Percentiles rank a stretch among this genome's conserved stretches.
Evolutionary conservation across 352 stramenopile genomes (phyloP).

Genomic region (Globisporangium parvum): DNA sequence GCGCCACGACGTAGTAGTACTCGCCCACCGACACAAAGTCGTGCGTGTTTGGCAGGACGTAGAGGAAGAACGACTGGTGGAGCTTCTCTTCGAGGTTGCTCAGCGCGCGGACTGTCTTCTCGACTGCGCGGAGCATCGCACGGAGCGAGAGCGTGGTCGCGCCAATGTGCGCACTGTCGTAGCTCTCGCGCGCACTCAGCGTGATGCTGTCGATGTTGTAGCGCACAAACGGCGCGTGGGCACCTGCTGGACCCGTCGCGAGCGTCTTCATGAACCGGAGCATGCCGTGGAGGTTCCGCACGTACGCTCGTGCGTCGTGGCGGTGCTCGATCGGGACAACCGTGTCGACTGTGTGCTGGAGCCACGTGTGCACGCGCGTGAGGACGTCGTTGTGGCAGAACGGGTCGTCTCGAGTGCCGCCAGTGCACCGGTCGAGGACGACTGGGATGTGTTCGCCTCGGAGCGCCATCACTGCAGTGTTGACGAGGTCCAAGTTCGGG

Average conservation of each 20-base stretch:
- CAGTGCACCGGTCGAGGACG: constrained; percentile 38
- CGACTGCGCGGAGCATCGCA: constrained; percentile 43
- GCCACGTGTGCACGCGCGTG: constrained; percentile 1
- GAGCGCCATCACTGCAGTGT: constrained; percentile 56
- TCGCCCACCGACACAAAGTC: constrained; percentile 86
- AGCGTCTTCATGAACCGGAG: constrained; percentile 79
- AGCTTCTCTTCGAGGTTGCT: constrained; percentile 88
- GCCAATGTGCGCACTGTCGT: constrained; percentile 5
- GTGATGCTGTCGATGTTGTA: constrained; percentile 87
- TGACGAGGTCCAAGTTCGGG: constrained; percentile 84
- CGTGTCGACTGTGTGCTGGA: constrained; percentile 1
- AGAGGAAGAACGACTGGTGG: constrained; percentile 87
- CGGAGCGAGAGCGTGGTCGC: constrained; percentile 22
- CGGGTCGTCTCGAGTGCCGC: constrained; percentile 7
- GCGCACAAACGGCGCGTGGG: constrained; percentile 74
- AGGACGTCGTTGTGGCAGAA: constrained; percentile 13
- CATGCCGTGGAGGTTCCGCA: constrained; percentile 56
- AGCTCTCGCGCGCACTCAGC: constrained; percentile 18
- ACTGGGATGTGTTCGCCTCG: constrained; percentile 37
- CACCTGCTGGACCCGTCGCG: constrained; percentile 47
- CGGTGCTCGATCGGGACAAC: constrained; percentile 17
- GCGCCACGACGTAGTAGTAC: constrained; percentile 78
- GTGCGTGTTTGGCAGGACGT: constrained; percentile 62
- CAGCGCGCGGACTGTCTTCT: constrained; percentile 65
- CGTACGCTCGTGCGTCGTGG: constrained; percentile 26